Base-by-base conservation (phyloP, 1,284 basidiomycete genomes). In the Ceratobasidium sp. region DNA sequence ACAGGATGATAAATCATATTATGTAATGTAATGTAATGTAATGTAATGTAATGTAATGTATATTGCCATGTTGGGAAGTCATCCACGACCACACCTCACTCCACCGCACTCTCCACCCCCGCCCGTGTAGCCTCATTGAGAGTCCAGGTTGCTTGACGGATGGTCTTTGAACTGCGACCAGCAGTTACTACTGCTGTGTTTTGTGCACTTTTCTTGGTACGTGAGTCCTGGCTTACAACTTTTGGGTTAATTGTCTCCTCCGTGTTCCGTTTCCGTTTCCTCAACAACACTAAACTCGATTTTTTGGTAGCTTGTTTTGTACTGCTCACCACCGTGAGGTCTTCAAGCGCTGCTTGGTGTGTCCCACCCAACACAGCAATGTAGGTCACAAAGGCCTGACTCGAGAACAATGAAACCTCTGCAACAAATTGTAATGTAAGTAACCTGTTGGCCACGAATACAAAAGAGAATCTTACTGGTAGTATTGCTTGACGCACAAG, bases 321-420 rank as follows among this genome's bases (percentile, higher is more conserved):
- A 52, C 7, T 52, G 1, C 22, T 1, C 12, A 31, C 20, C 29
- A 31, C 50, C 12, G 50, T 56, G 2, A 40, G 25, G 54, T 40
- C 54, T 17, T 56, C 29, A 12, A 40, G 35, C 27, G 54, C 54
- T 56, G 54, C 34, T 20, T 34, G 54, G 17, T 56, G 25, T 35
- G 31, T 55, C 17, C 54, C 54, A 15, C 54, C 54, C 6, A 56
- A 38, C 2, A 56, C 54, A 6, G 20, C 54, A 56, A 38, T 56
- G 34, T 56, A 8, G 2, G n/a, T 40, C 6, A 25, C n/a, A 40
- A 38, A 56, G 35, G 5, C 25, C n/a, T n/a, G n/a, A n/a, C n/a
- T n/a, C n/a, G n/a, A n/a, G n/a, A n/a, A n/a, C n/a, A n/a, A n/a
- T n/a, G n/a, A n/a, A n/a, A n/a, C n/a, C n/a, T n/a, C n/a, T n/a